phyloP scores from a whole-genome alignment of 805 yeast genomes.

The Saccharomycopsis schoenii region DNA sequence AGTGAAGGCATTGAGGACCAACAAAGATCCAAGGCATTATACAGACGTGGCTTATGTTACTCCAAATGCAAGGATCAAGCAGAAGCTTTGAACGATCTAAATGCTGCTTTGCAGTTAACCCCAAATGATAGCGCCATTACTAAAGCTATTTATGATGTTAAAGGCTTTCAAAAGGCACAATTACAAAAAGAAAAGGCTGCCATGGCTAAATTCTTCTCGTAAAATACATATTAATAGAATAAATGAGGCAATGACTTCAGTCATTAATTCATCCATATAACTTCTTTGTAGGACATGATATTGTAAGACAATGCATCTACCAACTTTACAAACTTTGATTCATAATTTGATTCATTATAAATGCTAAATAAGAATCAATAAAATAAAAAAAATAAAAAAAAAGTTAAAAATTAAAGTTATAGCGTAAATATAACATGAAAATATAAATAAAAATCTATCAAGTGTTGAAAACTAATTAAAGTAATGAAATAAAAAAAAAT shows the following conservation, averaged over 20 bases:
- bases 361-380: neutral
- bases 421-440: neutral
- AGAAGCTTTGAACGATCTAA: slow-evolving; percentile 55
- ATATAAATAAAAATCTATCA: neutral
- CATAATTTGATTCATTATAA: neutral
- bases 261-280: too few relatives aligned
- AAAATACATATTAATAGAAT: neutral
- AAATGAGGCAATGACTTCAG: too few relatives aligned
- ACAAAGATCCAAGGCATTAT: slow-evolving; percentile 74
- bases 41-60: slow-evolving; percentile 76
- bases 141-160: slow-evolving; percentile 54
- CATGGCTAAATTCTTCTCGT: slow-evolving; percentile 54
- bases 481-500: neutral
- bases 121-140: slow-evolving; percentile 67
- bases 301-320: too few relatives aligned
- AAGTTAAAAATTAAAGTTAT: neutral
- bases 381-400: neutral
- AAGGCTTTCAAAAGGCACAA: slow-evolving; percentile 39
- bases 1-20: slow-evolving; percentile 48
- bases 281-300: too few relatives aligned
- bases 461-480: neutral
- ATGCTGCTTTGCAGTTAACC: slow-evolving; percentile 50
- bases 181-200: slow-evolving; percentile 65
- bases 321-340: neutral
- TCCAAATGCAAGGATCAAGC: slow-evolving; percentile 56